These are phyloP conservation scores for Didymella arachidicola DNA, from an alignment of 2,329 filamentous ascomycete species.

Conservation along the genomic window DNA sequence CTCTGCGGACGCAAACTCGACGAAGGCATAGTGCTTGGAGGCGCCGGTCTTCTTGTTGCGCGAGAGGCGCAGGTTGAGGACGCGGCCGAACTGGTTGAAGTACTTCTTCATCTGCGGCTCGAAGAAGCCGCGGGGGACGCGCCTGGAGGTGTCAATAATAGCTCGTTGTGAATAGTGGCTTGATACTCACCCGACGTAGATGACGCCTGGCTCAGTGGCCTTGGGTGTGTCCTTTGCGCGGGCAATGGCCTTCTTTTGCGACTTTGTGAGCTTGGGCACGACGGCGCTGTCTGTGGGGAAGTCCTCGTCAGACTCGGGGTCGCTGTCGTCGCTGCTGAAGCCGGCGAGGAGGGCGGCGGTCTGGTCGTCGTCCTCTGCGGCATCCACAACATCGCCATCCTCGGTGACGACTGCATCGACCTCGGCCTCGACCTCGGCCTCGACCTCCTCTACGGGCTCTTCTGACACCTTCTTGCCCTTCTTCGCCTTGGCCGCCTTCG, in stretches of 20 bases:
- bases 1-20: constrained; percentile 80
- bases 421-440: constrained; percentile 14
- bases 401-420: constrained; percentile 24
- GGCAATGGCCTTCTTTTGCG: constrained; percentile 54
- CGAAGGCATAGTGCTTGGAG: constrained; percentile 92
- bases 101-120: constrained; percentile 94
- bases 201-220: constrained; percentile 72
- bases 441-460: constrained; percentile 32
- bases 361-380: constrained; percentile 54
- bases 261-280: constrained; percentile 39
- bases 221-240: constrained; percentile 61
- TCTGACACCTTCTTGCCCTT: constrained; percentile 31
- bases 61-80: constrained; percentile 80
- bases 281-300: constrained; percentile 51
- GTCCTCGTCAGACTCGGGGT: constrained; percentile 45
- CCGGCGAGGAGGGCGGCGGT: constrained; percentile 61
- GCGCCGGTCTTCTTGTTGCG: constrained; percentile 91
- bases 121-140: constrained; percentile 95
- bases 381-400: constrained; percentile 29
- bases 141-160: constrained; percentile 53
- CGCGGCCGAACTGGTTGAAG: constrained; percentile 89
- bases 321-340: constrained; percentile 57
- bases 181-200: constrained; percentile 76
- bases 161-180: not conserved
- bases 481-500: constrained; percentile 37